Base-by-base conservation (phyloP, 2,329 filamentous ascomycete species). In the Nothomitra cinnamomea region DNA sequence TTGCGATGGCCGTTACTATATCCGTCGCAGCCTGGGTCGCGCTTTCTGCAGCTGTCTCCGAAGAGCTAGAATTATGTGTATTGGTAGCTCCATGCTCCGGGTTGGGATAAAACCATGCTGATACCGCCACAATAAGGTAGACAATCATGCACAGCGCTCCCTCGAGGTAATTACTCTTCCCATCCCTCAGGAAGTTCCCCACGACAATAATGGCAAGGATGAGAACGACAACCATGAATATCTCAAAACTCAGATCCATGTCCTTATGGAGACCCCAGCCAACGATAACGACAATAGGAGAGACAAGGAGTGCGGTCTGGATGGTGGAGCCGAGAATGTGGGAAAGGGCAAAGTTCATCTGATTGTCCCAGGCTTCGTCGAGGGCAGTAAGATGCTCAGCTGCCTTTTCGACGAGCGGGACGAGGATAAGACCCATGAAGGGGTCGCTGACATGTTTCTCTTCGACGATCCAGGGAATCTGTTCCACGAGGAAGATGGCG, bases 151-250 rank as follows among this genome's bases (percentile, higher is more conserved):
- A 86, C 17, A 95, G 74, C 22, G 80, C 77, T 1, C 89, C 89
- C 66, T 95, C 89, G 3, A 95, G 76, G 62, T 94, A 95, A 63
- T 95, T 94, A 57, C 81, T 87, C 72, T 92, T 90, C 59, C 86
- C 81, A 63, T 95, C 89, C 51, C 87, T 75, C 53, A 95, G 69
- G 68, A 95, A 94, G 57, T 87, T 86, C 1, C 88, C 87, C 38
- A 94, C 85, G 0, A 88, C 87, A 42, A 95, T 72, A 60, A 95
- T 90, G 25, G 86, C 79, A 22, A 95, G 74, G 54, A 95, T 79
- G 7, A 95, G 72, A 58, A 94, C 75, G 54, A 84, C 77, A 19
- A 94, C 76, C 69, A 94, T 87, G 71, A 95, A 95, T 13, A 88
- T 74, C 60, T 92, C 85, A 64, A 95, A 95, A 63, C 87, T 82